These are phyloP conservation scores for Singerocomus inundabilis DNA, from an alignment of 1,284 basidiomycete genomes.

Conservation along the genomic window DNA sequence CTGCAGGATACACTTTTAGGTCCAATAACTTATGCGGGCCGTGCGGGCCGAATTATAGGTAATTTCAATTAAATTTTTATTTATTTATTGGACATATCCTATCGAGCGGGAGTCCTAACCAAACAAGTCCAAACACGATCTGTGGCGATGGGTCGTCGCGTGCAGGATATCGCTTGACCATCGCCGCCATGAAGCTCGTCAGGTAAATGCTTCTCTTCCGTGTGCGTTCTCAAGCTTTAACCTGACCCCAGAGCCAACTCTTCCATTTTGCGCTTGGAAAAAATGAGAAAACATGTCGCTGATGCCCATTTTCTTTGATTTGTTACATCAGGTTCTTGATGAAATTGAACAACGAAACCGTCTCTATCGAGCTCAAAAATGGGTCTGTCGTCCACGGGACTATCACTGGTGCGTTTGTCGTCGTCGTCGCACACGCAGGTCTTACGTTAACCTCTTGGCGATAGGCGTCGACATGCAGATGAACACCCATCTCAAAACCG, in stretches of 20 bases:
- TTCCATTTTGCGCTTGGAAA: slow-evolving; percentile 4
- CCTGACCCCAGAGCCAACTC: slow-evolving; percentile 12
- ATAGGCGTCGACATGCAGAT: slow-evolving; percentile 94
- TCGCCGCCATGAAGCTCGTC: slow-evolving; percentile 51
- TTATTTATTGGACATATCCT: too few relatives aligned
- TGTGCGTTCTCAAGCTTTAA: slow-evolving; percentile 7
- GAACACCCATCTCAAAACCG: slow-evolving; percentile 97
- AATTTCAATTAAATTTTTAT: too few relatives aligned
- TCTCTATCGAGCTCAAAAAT: slow-evolving; percentile 98
- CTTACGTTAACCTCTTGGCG: background rate
- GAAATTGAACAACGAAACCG: slow-evolving; percentile 99
- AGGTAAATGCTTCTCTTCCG: slow-evolving; percentile 35
- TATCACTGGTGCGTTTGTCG: slow-evolving; percentile 76
- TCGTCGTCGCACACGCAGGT: background rate
- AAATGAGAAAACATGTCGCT: slow-evolving; percentile 9
- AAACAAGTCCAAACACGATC: slow-evolving; percentile 28
- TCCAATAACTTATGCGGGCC: too few relatives aligned
- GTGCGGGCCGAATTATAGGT: too few relatives aligned
- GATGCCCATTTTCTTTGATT: slow-evolving; percentile 21
- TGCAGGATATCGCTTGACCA: slow-evolving; percentile 25
- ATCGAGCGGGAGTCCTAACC: background rate
- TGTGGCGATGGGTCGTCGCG: slow-evolving; percentile 13
- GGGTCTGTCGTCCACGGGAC: slow-evolving; percentile 95
- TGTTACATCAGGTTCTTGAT: slow-evolving; percentile 80
- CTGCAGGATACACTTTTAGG: too few relatives aligned